These are phyloP conservation scores for Paraurostyla sp. DNA, from an alignment of 73 alveolate species.

Conservation along the genomic window DNA sequence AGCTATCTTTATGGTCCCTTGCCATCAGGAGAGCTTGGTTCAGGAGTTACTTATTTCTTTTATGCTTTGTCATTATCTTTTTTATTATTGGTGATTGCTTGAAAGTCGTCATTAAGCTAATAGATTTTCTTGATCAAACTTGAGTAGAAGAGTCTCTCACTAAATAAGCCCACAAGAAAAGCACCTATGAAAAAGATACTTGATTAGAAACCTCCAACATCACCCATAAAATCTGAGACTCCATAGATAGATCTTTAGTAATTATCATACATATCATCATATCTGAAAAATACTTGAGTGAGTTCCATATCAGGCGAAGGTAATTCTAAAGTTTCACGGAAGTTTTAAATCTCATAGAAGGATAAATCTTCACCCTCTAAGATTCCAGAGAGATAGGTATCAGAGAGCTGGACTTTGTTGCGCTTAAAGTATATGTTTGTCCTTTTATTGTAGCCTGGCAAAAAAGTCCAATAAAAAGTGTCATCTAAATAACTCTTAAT, in stretches of 20 bases:
- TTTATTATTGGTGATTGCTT: not conserved
- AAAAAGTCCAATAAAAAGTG: conserved; percentile 63
- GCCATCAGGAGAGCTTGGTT: too few relatives aligned
- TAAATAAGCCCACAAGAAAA: not conserved
- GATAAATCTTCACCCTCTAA: not conserved
- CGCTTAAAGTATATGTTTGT: conserved; percentile 60
- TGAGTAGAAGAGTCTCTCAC: conserved; percentile 43
- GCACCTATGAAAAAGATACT: conserved; percentile 39
- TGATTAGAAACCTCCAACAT: conserved; percentile 59
- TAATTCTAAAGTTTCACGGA: conserved; percentile 24
- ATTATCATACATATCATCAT: conserved; percentile 44
- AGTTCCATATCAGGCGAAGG: not conserved
- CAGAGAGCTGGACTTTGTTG: conserved; percentile 28
- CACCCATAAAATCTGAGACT: conserved; percentile 40
- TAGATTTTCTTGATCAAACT: conserved; percentile 48
- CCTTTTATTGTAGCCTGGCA: conserved; percentile 60
- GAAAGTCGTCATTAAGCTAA: conserved; percentile 6
- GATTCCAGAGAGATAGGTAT: conserved; percentile 31
- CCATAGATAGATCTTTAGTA: conserved; percentile 41
- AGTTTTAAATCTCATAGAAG: conserved; percentile 53
- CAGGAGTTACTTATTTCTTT: not conserved
- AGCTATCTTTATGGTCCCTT: too few relatives aligned
- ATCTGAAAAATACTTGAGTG: conserved; percentile 29
- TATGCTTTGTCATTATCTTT: not conserved
- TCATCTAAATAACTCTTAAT: conserved; percentile 64